Conservation (phyloP, 1,284 basidiomycete genomes). For the Rhodofomes roseus region DNA sequence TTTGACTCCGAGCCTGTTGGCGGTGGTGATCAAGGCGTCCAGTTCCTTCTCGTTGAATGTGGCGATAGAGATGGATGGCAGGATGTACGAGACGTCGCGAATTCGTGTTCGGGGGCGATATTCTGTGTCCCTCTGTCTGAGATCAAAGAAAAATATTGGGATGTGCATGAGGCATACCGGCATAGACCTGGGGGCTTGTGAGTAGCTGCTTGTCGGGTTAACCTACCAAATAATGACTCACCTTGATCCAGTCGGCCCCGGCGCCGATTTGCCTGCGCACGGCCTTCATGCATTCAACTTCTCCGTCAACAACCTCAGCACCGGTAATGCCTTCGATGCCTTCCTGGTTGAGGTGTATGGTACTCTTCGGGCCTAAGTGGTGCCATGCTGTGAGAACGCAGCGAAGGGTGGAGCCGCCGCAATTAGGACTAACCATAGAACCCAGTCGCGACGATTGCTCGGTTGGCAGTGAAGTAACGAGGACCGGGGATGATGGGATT, state of each 20-base stretch:
- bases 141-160: background rate
- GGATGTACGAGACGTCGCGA: slow-evolving; percentile 35
- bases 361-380: slow-evolving; percentile 49
- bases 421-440: slow-evolving; percentile 45
- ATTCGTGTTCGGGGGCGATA: slow-evolving; percentile 47
- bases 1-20: slow-evolving; percentile 51
- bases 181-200: no score
- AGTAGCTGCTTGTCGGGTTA: slow-evolving; percentile 1
- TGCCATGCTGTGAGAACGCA: background rate
- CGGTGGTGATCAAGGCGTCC: slow-evolving; percentile 46
- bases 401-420: background rate
- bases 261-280: slow-evolving; percentile 62
- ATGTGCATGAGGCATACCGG: no score
- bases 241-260: slow-evolving; percentile 70
- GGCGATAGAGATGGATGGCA: slow-evolving; percentile 30
- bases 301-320: slow-evolving; percentile 57
- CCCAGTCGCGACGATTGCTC: slow-evolving; percentile 60
- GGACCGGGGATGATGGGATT: slow-evolving; percentile 57
- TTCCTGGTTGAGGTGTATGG: slow-evolving; percentile 41
- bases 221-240: slow-evolving; percentile 18
- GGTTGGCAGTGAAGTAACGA: slow-evolving; percentile 58
- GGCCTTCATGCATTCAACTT: slow-evolving; percentile 50
- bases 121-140: slow-evolving; percentile 33
- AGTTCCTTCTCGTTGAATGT: slow-evolving; percentile 50
- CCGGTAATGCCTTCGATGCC: slow-evolving; percentile 56